These are phyloP conservation scores for Xylaria sp. DNA, from an alignment of 2,329 filamentous ascomycete species.

Conservation along the genomic window DNA sequence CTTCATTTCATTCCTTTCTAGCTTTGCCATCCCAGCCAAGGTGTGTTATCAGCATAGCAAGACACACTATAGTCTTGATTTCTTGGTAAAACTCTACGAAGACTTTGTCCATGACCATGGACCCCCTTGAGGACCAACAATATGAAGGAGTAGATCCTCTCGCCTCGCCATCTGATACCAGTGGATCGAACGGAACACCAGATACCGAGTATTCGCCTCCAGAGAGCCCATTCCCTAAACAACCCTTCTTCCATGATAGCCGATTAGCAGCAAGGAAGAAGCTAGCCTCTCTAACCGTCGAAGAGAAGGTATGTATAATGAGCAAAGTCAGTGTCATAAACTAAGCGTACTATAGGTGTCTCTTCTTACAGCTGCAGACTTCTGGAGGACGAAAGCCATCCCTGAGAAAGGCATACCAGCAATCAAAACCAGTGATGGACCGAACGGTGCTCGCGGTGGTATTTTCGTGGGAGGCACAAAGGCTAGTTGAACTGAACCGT, in stretches of 20 bases:
- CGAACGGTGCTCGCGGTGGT: slow-evolving; percentile 75
- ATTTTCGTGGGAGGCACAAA: slow-evolving; percentile 75
- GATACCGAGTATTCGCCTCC: slow-evolving; percentile 62
- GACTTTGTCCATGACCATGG: slow-evolving; percentile 44
- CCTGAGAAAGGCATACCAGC: slow-evolving; percentile 71
- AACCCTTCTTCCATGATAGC: slow-evolving; percentile 51
- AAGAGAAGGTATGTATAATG: slow-evolving; percentile 63
- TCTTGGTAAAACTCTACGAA: slow-evolving; percentile 3
- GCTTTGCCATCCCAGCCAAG: neutral
- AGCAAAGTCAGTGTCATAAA: neutral
- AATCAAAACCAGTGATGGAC: slow-evolving; percentile 75
- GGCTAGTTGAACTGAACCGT: slow-evolving; percentile 50
- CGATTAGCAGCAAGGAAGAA: slow-evolving; percentile 60
- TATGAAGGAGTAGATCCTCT: slow-evolving; percentile 51
- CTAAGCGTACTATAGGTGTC: slow-evolving; percentile 59
- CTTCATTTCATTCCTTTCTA: slow-evolving; percentile 7
- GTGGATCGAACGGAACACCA: slow-evolving; percentile 58
- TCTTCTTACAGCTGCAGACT: slow-evolving; percentile 70
- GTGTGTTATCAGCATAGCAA: slow-evolving; percentile 18
- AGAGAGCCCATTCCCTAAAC: slow-evolving; percentile 56
- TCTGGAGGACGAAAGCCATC: slow-evolving; percentile 75
- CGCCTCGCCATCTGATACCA: slow-evolving; percentile 52
- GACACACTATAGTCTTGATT: neutral
- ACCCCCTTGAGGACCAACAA: slow-evolving; percentile 45
- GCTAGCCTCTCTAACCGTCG: slow-evolving; percentile 62